Evolutionary conservation across 768 basidiomycete species (phyloP).

Genomic region (Tylopilus felleus): DNA sequence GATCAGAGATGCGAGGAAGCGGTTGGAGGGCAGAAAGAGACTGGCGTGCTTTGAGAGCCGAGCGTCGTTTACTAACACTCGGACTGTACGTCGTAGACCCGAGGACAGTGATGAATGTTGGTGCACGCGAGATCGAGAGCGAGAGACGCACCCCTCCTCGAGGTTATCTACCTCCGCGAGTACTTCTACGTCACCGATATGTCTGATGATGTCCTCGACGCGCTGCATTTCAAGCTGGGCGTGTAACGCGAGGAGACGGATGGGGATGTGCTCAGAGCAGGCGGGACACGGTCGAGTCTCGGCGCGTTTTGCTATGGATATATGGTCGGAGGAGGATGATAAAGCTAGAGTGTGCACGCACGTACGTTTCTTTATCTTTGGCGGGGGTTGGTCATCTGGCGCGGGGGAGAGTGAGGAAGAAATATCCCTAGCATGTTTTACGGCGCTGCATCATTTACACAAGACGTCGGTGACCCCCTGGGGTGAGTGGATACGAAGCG

Average conservation of each 20-base stretch:
- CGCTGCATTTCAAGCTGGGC: slow-evolving; percentile 64
- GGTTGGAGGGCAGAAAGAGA: slow-evolving; percentile 31
- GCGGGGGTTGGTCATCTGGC: slow-evolving; percentile 27
- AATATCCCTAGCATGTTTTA: slow-evolving; percentile 41
- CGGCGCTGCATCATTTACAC: slow-evolving; percentile 11
- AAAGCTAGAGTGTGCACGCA: slow-evolving; percentile 1
- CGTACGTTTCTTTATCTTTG: slow-evolving; percentile 51
- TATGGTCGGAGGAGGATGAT: not conserved
- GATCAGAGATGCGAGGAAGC: slow-evolving; percentile 19
- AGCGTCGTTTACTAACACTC: slow-evolving; percentile 33
- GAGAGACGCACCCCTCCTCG: slow-evolving; percentile 49
- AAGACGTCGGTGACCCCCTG: slow-evolving; percentile 1
- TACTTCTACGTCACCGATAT: slow-evolving; percentile 59
- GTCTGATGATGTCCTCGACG: slow-evolving; percentile 61
- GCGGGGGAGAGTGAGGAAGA: slow-evolving; percentile 35
- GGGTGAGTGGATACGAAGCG: not conserved
- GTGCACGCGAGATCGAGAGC: slow-evolving; percentile 1
- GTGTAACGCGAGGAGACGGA: slow-evolving; percentile 67
- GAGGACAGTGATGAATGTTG: slow-evolving; percentile 34
- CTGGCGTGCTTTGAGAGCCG: slow-evolving; percentile 43
- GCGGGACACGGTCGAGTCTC: slow-evolving; percentile 75
- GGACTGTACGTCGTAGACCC: slow-evolving; percentile 11
- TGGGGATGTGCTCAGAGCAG: slow-evolving; percentile 67
- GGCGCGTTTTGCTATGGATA: slow-evolving; percentile 56
- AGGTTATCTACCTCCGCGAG: slow-evolving; percentile 46